Conservation (phyloP, 2,329 filamentous ascomycete species). For the Zymoseptoria ardabiliae region DNA sequence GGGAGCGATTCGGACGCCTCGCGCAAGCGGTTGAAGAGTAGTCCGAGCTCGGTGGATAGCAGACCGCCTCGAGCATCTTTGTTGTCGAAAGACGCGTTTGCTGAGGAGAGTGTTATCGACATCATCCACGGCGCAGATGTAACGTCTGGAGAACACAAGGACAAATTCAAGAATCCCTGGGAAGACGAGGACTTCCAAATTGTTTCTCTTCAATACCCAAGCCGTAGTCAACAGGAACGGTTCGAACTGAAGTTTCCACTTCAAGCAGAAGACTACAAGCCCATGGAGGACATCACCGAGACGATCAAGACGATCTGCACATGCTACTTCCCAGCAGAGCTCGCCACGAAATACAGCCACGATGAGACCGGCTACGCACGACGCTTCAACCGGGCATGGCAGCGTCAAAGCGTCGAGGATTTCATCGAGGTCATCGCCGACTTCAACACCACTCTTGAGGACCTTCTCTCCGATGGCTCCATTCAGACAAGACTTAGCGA, state of each 20-base stretch:
- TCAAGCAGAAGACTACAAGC: constrained; percentile 60
- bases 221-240: constrained; percentile 40
- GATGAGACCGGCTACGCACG: constrained; percentile 68
- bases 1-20: constrained; percentile 29
- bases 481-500: constrained; percentile 65
- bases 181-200: constrained; percentile 34
- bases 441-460: constrained; percentile 67
- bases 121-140: constrained; percentile 38
- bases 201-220: constrained; percentile 73
- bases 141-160: constrained; percentile 32
- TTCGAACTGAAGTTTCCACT: constrained; percentile 67
- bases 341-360: constrained; percentile 62
- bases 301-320: constrained; percentile 55
- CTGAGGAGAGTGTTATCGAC: constrained; percentile 19
- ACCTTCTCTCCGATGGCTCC: constrained; percentile 60
- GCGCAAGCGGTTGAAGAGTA: constrained; percentile 32
- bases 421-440: constrained; percentile 66
- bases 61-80: constrained; percentile 18
- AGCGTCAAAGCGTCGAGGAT: constrained; percentile 55
- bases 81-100: constrained; percentile 18
- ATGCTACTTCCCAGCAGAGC: constrained; percentile 67
- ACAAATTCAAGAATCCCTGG: constrained; percentile 45
- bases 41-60: constrained; percentile 27
- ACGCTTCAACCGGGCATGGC: constrained; percentile 66
- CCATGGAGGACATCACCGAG: constrained; percentile 54